Conservation (phyloP, 2,329 filamentous ascomycete genomes). For the Hypomyces perniciosus region DNA sequence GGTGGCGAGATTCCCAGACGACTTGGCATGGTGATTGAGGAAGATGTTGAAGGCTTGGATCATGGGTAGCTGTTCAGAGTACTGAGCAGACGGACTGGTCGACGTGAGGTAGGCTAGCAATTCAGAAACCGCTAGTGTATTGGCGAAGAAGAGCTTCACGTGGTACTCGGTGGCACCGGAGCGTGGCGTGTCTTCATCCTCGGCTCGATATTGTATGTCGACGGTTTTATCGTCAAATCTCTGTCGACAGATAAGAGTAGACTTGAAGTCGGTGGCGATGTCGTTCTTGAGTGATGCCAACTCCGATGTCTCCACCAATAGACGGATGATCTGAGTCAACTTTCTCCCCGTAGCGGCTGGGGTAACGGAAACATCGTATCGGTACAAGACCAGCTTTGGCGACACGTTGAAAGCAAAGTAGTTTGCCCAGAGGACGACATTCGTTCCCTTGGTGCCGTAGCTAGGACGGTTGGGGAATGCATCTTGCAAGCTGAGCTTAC, state of each 20-base stretch:
- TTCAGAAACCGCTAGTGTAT: not conserved
- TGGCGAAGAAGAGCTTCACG: conserved; percentile 20
- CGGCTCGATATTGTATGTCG: conserved; percentile 21
- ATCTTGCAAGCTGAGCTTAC: not conserved
- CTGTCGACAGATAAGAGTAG: conserved; percentile 24
- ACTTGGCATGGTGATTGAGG: conserved; percentile 28
- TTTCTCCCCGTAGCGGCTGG: conserved; percentile 8
- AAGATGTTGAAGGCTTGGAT: conserved; percentile 19
- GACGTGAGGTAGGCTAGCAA: conserved; percentile 20
- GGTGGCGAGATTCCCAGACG: conserved; percentile 17
- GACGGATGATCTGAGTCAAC: conserved; percentile 9
- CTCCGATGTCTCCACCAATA: conserved; percentile 19
- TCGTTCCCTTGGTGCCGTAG: conserved; percentile 7
- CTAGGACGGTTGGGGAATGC: conserved; percentile 8
- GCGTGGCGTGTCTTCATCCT: conserved; percentile 24
- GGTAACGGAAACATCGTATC: conserved; percentile 7
- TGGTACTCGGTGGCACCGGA: conserved; percentile 15
- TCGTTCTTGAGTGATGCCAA: conserved; percentile 12
- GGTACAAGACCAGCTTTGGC: conserved; percentile 5
- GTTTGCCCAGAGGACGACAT: conserved; percentile 12
- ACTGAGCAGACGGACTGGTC: conserved; percentile 16
- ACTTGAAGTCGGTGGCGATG: conserved; percentile 30
- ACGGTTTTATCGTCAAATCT: conserved; percentile 16
- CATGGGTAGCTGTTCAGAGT: conserved; percentile 20
- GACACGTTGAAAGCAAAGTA: conserved; percentile 6